Evolutionary conservation across 495 filamentous ascomycete species (phyloP).

Genomic region (Xylaria telfairii): DNA sequence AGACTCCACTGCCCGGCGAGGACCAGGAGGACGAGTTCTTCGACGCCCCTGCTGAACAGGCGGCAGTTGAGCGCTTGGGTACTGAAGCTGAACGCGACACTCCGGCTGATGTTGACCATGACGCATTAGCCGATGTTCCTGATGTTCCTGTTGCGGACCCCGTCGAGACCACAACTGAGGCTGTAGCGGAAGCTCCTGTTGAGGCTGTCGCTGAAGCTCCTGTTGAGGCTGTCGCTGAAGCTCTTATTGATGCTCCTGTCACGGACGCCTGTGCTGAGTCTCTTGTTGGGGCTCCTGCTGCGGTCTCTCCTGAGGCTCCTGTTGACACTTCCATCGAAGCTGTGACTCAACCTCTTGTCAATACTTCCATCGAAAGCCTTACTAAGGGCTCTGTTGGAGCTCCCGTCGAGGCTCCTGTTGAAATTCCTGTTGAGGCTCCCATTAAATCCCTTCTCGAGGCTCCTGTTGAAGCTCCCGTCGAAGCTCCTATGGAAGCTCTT

Average conservation of each 20-base stretch:
- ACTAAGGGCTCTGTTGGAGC: not conserved
- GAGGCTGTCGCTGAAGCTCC: not conserved
- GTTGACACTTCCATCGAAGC: no score
- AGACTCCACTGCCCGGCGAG: not conserved
- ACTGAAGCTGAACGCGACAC: conserved; percentile 15
- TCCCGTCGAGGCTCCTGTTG: not conserved
- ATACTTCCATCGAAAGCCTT: not conserved
- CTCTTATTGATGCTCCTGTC: not conserved
- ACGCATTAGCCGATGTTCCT: not conserved
- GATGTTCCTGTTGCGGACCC: not conserved
- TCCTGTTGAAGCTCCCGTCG: not conserved
- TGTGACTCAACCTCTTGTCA: no score
- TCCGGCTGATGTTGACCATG: not conserved
- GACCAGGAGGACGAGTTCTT: conserved; percentile 16
- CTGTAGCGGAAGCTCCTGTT: not conserved
- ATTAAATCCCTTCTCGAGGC: not conserved
- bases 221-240: not conserved
- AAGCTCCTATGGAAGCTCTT: not conserved
- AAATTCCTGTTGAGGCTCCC: not conserved
- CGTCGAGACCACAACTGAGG: not conserved
- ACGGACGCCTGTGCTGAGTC: not conserved
- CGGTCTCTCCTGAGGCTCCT: not conserved
- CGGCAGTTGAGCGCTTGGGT: not conserved
- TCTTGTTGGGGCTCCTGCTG: not conserved
- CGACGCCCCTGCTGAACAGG: conserved; percentile 1